Conservation (phyloP, 768 basidiomycete species). For the Pleurotus cornucopiae region DNA sequence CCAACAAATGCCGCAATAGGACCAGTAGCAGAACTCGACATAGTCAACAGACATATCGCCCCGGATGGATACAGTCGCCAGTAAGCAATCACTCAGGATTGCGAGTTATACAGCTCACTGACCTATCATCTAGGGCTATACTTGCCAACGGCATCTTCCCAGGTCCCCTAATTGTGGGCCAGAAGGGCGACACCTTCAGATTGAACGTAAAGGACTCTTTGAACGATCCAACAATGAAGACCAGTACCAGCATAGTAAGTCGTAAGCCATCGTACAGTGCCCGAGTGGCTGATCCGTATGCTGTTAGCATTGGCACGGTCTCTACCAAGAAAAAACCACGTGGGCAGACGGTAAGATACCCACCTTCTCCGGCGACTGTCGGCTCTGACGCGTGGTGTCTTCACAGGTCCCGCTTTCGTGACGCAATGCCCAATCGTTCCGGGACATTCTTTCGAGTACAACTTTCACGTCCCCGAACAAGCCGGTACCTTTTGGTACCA, state of each 20-base stretch:
- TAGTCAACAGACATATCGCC: constrained; percentile 6
- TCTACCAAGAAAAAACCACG: constrained; percentile 27
- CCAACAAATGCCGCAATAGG: constrained; percentile 7
- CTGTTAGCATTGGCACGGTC: constrained; percentile 29
- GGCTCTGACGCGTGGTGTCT: not conserved
- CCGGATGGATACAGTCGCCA: constrained; percentile 11
- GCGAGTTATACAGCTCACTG: not conserved
- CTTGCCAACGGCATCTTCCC: constrained; percentile 35
- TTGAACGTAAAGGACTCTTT: constrained; percentile 4
- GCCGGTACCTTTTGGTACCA: constrained; percentile 30
- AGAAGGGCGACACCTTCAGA: constrained; percentile 29
- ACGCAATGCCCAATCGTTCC: constrained; percentile 30
- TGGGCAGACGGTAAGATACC: constrained; percentile 27
- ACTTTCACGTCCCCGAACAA: constrained; percentile 24
- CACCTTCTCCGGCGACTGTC: not conserved
- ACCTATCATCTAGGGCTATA: constrained; percentile 26
- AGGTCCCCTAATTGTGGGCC: constrained; percentile 30
- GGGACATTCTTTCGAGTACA: constrained; percentile 26
- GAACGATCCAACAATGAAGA: constrained; percentile 1
- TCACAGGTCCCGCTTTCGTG: constrained; percentile 12
- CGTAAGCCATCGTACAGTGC: not conserved
- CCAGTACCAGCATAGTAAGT: constrained; percentile 28
- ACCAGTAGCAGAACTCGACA: constrained; percentile 6
- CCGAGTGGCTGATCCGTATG: not conserved
- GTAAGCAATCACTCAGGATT: not conserved